phyloP scores from a whole-genome alignment of 1,284 basidiomycete genomes.

The Vanrija sp. region DNA sequence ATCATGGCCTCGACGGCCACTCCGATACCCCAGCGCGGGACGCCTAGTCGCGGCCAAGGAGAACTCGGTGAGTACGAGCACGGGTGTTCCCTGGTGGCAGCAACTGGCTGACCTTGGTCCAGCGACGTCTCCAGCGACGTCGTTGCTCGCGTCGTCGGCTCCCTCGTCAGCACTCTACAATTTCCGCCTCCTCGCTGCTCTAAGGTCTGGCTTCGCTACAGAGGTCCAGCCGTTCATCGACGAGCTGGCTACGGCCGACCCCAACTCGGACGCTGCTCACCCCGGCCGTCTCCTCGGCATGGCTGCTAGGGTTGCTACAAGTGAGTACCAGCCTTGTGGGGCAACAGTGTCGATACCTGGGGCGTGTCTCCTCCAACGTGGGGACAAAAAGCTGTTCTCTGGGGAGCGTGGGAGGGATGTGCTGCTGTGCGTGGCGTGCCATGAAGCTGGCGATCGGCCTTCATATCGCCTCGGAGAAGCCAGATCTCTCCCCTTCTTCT shows the following conservation, averaged over 20 bases:
- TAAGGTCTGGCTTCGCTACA: constrained; percentile 69
- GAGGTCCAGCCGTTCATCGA: constrained; percentile 78
- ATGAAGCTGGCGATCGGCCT: too few species aligned
- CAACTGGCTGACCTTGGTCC: neutral
- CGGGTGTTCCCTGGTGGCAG: neutral
- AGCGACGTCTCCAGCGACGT: constrained; percentile 2
- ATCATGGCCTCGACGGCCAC: too few species aligned
- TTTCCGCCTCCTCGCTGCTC: constrained; percentile 72
- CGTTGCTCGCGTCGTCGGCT: constrained; percentile 4
- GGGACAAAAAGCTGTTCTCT: neutral
- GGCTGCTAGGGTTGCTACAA: constrained; percentile 75
- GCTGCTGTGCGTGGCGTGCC: too few species aligned
- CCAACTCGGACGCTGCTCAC: constrained; percentile 52
- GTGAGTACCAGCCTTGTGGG: constrained; percentile 52
- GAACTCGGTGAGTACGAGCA: too few species aligned
- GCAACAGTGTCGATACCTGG: neutral
- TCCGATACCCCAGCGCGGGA: too few species aligned
- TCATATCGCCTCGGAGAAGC: too few species aligned
- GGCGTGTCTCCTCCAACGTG: neutral
- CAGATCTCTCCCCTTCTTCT: too few species aligned
- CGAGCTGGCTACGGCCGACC: constrained; percentile 56
- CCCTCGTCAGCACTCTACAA: constrained; percentile 55
- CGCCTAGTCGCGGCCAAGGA: too few species aligned
- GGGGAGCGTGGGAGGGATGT: neutral
- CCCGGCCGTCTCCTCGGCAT: constrained; percentile 76